Evolutionary conservation across 331 rosid genomes (phyloP).

Genomic region (Quercus phellos): DNA sequence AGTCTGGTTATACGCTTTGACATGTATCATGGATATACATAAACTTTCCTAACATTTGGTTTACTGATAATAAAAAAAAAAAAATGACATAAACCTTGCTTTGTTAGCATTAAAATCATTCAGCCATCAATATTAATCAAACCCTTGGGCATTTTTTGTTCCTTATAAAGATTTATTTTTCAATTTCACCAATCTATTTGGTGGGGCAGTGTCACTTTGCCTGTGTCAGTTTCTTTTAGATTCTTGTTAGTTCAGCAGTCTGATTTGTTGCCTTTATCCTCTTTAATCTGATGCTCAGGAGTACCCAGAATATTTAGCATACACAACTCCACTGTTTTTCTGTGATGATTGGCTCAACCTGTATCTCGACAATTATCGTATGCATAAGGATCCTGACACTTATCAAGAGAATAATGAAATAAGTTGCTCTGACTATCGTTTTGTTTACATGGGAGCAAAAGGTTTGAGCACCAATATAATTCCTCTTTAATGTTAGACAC

Average conservation of each 20-base stretch:
- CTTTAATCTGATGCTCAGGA: conserved; percentile 48
- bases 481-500: neutral
- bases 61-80: neutral
- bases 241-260: conserved; percentile 6
- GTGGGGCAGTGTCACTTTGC: neutral
- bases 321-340: conserved; percentile 66
- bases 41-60: too few species aligned
- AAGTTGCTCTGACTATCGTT: conserved; percentile 91
- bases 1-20: neutral
- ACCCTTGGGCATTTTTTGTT: neutral
- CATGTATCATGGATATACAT: neutral
- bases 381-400: conserved; percentile 56
- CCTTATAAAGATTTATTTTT: neutral
- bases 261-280: conserved; percentile 20
- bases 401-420: conserved; percentile 52
- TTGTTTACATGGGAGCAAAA: conserved; percentile 84
- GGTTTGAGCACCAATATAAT: conserved; percentile 39
- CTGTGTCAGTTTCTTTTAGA: neutral
- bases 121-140: neutral
- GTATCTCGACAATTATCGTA: conserved; percentile 71
- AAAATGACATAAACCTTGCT: neutral
- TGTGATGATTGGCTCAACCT: conserved; percentile 92
- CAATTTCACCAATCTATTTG: neutral
- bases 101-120: neutral
- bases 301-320: conserved; percentile 73